These are phyloP conservation scores for Pseudophaeomoniella oleicola DNA, from an alignment of 2,329 filamentous ascomycete genomes.

Conservation along the genomic window DNA sequence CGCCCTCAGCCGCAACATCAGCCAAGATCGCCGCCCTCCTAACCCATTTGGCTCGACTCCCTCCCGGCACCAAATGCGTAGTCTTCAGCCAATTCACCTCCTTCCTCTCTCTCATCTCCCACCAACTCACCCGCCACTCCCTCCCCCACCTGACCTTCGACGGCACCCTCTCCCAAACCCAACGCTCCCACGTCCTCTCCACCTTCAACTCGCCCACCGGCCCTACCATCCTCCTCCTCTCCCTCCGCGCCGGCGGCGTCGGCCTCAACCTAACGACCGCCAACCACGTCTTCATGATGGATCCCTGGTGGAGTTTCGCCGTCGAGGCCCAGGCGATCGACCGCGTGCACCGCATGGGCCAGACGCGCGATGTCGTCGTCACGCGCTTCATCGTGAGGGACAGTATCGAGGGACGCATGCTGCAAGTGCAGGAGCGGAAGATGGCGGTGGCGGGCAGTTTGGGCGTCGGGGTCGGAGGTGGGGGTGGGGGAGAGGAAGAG, in stretches of 20 bases:
- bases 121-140: slow-evolving; percentile 55
- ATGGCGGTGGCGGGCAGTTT: slow-evolving; percentile 76
- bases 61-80: slow-evolving; percentile 63
- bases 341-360: slow-evolving; percentile 92
- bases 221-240: slow-evolving; percentile 57
- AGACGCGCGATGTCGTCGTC: slow-evolving; percentile 72
- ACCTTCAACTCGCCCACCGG: slow-evolving; percentile 43
- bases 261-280: slow-evolving; percentile 85
- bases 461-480: slow-evolving; percentile 81
- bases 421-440: slow-evolving; percentile 85
- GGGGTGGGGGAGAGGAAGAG: slow-evolving; percentile 78
- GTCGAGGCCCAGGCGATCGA: slow-evolving; percentile 96
- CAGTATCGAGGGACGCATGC: slow-evolving; percentile 91
- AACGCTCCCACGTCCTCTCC: slow-evolving; percentile 60
- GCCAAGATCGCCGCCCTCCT: slow-evolving; percentile 79
- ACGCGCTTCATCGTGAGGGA: slow-evolving; percentile 76
- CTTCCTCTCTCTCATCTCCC: slow-evolving; percentile 81
- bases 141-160: slow-evolving; percentile 80
- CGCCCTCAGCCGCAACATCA: slow-evolving; percentile 43
- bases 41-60: slow-evolving; percentile 55
- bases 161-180: slow-evolving; percentile 76
- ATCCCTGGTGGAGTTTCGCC: slow-evolving; percentile 98
- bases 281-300: slow-evolving; percentile 94
- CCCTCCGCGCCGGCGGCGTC: slow-evolving; percentile 78
- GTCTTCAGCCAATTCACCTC: slow-evolving; percentile 97